These are phyloP conservation scores for Bullera alba DNA, from an alignment of 768 basidiomycete genomes.

Conservation along the genomic window DNA sequence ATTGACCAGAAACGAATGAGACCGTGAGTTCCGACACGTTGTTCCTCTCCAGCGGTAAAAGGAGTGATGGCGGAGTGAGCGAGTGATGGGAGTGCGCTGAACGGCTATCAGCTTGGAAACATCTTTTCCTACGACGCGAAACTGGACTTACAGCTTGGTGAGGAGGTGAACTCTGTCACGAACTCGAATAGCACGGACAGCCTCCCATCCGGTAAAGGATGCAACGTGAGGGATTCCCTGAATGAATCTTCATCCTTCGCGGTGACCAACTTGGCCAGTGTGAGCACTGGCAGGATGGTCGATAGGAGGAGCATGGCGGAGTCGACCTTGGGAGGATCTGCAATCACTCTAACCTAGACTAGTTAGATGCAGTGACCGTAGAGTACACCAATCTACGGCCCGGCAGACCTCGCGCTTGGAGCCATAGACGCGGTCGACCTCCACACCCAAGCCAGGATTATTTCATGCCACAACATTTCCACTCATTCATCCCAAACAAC, in stretches of 20 bases:
- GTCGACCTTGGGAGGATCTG: not conserved
- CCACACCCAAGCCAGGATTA: too few relatives aligned
- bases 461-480: too few relatives aligned
- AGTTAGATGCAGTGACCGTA: too few relatives aligned
- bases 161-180: slow-evolving; percentile 49
- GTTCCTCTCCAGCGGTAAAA: slow-evolving; percentile 78
- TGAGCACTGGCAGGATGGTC: not conserved
- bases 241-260: slow-evolving; percentile 33
- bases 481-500: too few relatives aligned
- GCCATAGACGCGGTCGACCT: too few relatives aligned
- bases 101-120: slow-evolving; percentile 23
- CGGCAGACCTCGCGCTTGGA: too few relatives aligned
- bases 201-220: slow-evolving; percentile 71
- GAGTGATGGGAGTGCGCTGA: slow-evolving; percentile 56
- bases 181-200: slow-evolving; percentile 76
- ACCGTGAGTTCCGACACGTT: slow-evolving; percentile 82
- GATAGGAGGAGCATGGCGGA: not conserved
- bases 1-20: slow-evolving; percentile 81
- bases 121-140: slow-evolving; percentile 52
- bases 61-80: slow-evolving; percentile 75
- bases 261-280: not conserved
- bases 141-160: slow-evolving; percentile 53
- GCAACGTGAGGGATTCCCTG: slow-evolving; percentile 53
- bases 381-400: too few relatives aligned
- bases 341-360: too few relatives aligned